Evolutionary conservation across 768 basidiomycete genomes (phyloP).

Genomic region (Suillus decipiens): DNA sequence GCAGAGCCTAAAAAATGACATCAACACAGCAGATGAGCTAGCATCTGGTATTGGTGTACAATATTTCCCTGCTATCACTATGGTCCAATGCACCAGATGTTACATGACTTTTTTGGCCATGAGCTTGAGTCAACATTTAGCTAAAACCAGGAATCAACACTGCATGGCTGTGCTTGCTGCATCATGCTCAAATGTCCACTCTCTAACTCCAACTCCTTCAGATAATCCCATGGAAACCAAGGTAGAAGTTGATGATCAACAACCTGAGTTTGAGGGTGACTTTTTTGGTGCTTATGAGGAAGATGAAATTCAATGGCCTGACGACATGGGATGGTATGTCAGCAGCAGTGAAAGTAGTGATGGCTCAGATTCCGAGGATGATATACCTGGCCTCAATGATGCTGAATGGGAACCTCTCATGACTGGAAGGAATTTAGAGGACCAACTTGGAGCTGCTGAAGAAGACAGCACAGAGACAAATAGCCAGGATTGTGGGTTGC

Average conservation of each 20-base stretch:
- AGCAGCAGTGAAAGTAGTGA: background rate
- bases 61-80: background rate
- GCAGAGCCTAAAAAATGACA: background rate
- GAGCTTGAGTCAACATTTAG: background rate
- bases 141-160: background rate
- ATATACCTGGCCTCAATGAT: background rate
- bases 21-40: too few relatives aligned
- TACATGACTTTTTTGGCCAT: background rate
- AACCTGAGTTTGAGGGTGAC: background rate
- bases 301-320: background rate
- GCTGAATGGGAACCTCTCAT: background rate
- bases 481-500: too few relatives aligned
- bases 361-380: background rate
- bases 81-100: background rate
- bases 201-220: background rate
- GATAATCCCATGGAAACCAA: background rate
- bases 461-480: too few relatives aligned
- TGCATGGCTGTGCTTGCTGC: background rate
- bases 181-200: background rate
- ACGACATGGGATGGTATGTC: background rate
- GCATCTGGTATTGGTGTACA: too few relatives aligned
- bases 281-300: too few relatives aligned
- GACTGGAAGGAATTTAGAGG: background rate
- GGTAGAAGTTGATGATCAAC: too few relatives aligned
- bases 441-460: background rate